Conservation (phyloP, 2,329 filamentous ascomycete genomes). For the Talaromyces sp. region DNA sequence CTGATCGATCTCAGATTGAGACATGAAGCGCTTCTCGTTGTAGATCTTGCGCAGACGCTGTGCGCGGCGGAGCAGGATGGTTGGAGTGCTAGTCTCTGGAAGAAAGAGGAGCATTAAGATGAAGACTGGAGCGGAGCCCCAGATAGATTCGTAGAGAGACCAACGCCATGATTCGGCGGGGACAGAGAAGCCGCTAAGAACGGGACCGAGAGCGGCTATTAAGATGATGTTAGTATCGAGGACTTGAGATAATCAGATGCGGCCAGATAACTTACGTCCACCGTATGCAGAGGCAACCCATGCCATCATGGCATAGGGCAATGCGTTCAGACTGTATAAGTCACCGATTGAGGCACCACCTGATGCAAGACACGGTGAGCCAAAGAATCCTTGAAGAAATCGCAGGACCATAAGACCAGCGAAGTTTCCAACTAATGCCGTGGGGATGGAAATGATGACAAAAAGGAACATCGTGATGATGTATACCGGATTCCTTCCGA, state of each 20-base stretch:
- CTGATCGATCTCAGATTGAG: constrained; percentile 67
- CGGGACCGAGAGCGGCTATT: constrained; percentile 60
- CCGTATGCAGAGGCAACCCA: constrained; percentile 56
- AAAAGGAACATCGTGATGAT: constrained; percentile 69
- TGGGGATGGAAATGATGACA: constrained; percentile 67
- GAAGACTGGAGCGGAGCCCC: constrained; percentile 62
- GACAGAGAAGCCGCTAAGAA: constrained; percentile 65
- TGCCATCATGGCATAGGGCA: constrained; percentile 62
- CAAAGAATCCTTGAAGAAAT: constrained; percentile 69
- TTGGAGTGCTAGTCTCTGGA: constrained; percentile 65
- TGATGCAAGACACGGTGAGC: constrained; percentile 66
- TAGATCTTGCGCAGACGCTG: constrained; percentile 63
- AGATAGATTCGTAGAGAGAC: constrained; percentile 61
- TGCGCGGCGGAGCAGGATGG: constrained; percentile 65
- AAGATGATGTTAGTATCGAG: constrained; percentile 1
- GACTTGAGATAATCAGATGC: background rate
- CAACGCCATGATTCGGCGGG: constrained; percentile 60
- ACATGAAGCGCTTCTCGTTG: constrained; percentile 58
- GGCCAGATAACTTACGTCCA: constrained; percentile 38
- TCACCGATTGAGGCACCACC: constrained; percentile 52
- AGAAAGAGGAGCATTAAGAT: constrained; percentile 64
- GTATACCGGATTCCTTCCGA: constrained; percentile 71
- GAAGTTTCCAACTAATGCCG: constrained; percentile 65
- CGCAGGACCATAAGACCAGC: constrained; percentile 65
- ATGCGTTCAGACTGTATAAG: constrained; percentile 56